Evolutionary conservation across 1,284 basidiomycete species (phyloP), one percentile per base, ranked within the genome.

Genomic region (Papiliotrema flavescens): DNA sequence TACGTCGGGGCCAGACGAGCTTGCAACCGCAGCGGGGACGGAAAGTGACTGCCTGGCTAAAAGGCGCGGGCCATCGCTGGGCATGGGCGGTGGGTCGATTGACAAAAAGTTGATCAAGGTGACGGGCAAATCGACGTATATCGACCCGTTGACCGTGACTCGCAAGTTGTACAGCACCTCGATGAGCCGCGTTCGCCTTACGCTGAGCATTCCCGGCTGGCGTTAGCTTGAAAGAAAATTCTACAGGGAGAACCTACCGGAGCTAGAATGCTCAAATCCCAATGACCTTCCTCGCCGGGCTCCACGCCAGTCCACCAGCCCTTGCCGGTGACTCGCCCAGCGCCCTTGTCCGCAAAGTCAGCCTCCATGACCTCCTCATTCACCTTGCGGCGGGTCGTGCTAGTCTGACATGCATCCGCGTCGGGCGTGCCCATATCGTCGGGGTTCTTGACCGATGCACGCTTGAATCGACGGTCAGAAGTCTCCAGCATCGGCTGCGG

Each of bases 261-360:
- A 40, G 93, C 72, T 6, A 83, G 70, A 11, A 77, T 86, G 82
- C 48, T 81, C 79, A 70, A 88, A 84, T 56, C 84, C 81, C 51
- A 81, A 70, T 71, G 67, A 17, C 71, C 73, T 2, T 79, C 78
- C 61, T 86, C 83, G 0, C 84, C 84, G 5, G 86, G 78, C 19
- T 80, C 78, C 6, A 93, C 84, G 8, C 90, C 90, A 2, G 84
- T 81, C 90, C 90, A 94, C 87, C 89, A 92, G 0, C 89, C 89
- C 66, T 85, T 87, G 4, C 88, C 86, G 37, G 88, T 91, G 5
- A 88, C 86, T 61, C 83, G 81, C 2, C 83, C 76, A 22, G 82
- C 82, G 44, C 81, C 81, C 54, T 86, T 82, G 13, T 85, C 83
- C 32, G 63, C 62, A 45, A 65, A 65, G 57, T 75, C 73, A 67